A percentile compares a stretch with the other conserved stretches of the same genome.
Conservation (phyloP, 441 rosid genomes). For the Euphorbia corollata region DNA sequence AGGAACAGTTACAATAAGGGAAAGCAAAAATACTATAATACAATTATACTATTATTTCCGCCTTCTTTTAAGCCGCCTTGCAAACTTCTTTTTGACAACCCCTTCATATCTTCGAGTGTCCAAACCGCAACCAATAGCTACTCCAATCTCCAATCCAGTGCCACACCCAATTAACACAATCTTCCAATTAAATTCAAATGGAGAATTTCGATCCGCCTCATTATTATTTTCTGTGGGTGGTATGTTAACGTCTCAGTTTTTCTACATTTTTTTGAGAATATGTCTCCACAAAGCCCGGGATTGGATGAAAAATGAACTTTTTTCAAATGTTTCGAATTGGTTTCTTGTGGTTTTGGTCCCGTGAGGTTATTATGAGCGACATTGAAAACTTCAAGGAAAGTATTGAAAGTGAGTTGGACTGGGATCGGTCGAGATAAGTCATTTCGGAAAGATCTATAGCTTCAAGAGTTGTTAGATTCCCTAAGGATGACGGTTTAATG, state of each 20-base stretch:
- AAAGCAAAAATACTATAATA: too few species aligned
- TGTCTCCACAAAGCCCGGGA: constrained; percentile 16
- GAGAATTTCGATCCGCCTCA: background rate
- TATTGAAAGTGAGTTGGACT: constrained; percentile 25
- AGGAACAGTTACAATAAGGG: too few species aligned
- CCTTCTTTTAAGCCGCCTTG: background rate
- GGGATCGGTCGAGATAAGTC: constrained; percentile 24
- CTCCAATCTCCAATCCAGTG: constrained; percentile 16
- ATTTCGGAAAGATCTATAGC: background rate
- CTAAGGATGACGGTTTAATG: background rate
- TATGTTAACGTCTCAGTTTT: background rate
- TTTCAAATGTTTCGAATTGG: background rate
- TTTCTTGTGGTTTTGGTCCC: background rate
- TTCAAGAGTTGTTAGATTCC: background rate
- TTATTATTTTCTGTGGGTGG: background rate
- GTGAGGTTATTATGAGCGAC: background rate
- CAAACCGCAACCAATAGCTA: constrained; percentile 13
- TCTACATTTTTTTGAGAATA: background rate
- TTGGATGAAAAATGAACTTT: background rate
- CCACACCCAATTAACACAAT: constrained; percentile 18
- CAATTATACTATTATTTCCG: too few species aligned
- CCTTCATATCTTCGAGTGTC: constrained; percentile 4
- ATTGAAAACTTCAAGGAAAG: constrained; percentile 1
- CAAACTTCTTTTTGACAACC: constrained; percentile 1
- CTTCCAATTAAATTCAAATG: constrained; percentile 1